Evolutionary conservation across 805 yeast species (phyloP).

Genomic region (Saturnispora gosingensis): DNA sequence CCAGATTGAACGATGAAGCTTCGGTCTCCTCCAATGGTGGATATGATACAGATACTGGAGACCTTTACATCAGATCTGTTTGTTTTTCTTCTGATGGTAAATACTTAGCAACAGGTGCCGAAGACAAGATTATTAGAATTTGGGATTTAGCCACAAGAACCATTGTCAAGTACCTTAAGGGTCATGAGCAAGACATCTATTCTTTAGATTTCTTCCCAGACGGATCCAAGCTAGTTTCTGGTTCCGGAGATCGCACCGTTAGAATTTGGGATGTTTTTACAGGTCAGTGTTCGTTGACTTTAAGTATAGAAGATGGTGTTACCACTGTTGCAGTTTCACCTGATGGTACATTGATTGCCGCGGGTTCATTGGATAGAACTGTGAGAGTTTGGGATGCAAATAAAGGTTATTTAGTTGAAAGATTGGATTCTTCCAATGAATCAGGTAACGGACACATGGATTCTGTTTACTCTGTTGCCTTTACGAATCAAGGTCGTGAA

Average conservation of each 20-base stretch:
- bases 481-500: constrained; percentile 83
- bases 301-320: constrained; percentile 94
- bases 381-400: constrained; percentile 96
- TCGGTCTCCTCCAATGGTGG: constrained; percentile 34
- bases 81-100: constrained; percentile 95
- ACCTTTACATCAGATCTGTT: constrained; percentile 87
- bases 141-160: constrained; percentile 89
- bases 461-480: constrained; percentile 90
- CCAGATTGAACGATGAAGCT: constrained; percentile 76
- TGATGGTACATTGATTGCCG: constrained; percentile 88
- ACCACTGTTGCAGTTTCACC: constrained; percentile 97
- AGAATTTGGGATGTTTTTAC: constrained; percentile 92
- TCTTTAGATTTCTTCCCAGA: constrained; percentile 92
- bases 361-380: constrained; percentile 91
- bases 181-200: constrained; percentile 97
- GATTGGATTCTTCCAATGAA: constrained; percentile 83
- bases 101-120: constrained; percentile 89
- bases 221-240: constrained; percentile 87
- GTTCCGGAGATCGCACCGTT: constrained; percentile 94
- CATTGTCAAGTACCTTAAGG: constrained; percentile 76
- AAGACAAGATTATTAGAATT: constrained; percentile 81
- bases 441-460: constrained; percentile 91
- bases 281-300: constrained; percentile 80
- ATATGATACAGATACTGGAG: constrained; percentile 62
- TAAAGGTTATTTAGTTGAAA: constrained; percentile 84